Conservation (phyloP, 2,329 filamentous ascomycete species). For the Trichoderma polysporum region DNA sequence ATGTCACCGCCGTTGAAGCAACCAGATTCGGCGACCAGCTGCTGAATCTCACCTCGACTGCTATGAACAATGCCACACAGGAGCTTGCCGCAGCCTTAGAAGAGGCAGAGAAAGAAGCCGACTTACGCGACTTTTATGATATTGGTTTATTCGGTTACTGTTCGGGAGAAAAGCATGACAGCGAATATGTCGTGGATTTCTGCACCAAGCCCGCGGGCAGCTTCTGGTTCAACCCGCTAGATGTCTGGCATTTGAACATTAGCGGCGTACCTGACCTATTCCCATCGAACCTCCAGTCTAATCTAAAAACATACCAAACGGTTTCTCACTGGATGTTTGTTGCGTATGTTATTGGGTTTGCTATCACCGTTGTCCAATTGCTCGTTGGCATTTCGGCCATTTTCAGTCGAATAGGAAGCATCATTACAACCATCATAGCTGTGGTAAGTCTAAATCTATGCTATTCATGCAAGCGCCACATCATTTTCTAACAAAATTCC, state of each 20-base stretch:
- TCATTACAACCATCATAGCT: conserved; percentile 3
- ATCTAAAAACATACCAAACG: conserved; percentile 7
- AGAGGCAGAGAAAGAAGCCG: background rate
- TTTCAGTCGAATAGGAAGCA: conserved; percentile 10
- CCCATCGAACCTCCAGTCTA: conserved; percentile 6
- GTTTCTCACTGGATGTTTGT: conserved; percentile 19
- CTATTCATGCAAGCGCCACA: no score
- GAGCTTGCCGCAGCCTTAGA: conserved; percentile 11
- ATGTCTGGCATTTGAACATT: conserved; percentile 13
- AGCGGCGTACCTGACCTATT: conserved; percentile 3
- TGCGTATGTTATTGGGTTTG: conserved; percentile 9
- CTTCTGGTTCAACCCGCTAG: conserved; percentile 17
- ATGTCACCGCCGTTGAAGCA: conserved; percentile 4
- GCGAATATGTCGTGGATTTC: background rate
- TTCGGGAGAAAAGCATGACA: background rate
- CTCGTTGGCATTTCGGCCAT: conserved; percentile 12
- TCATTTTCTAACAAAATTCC: background rate
- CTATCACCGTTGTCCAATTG: background rate
- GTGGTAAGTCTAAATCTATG: background rate
- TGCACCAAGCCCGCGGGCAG: conserved; percentile 13
- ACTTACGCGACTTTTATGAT: conserved; percentile 13
- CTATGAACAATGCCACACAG: background rate
- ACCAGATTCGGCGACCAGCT: conserved; percentile 6
- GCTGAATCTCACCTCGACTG: background rate
- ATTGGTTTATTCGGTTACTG: conserved; percentile 16